phyloP scores from a whole-genome alignment of 495 filamentous ascomycete genomes.

The Penicillium cataractarum region DNA sequence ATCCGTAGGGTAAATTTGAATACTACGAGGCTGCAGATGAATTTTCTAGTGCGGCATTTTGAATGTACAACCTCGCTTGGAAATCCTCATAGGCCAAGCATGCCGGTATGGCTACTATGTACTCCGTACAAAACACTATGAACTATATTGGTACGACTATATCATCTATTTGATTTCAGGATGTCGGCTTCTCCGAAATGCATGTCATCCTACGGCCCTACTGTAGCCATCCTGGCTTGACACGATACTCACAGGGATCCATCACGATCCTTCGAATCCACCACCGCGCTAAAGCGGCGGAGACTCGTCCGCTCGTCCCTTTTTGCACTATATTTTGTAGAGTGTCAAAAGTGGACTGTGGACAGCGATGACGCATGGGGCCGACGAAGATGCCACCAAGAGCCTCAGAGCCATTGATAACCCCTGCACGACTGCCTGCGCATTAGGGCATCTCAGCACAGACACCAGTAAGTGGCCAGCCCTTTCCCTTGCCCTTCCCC shows the following conservation, averaged over 20 bases:
- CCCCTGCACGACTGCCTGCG: neutral
- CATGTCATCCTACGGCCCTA: neutral
- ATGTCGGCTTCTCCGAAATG: neutral
- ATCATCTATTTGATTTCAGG: neutral
- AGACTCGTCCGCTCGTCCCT: neutral
- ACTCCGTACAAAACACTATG: neutral
- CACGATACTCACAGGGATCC: neutral
- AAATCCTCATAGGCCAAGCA: neutral
- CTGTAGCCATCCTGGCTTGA: neutral
- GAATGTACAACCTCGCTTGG: neutral
- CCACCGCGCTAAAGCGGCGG: neutral
- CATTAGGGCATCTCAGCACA: neutral
- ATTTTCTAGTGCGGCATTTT: neutral
- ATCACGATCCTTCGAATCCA: neutral
- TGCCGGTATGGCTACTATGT: neutral
- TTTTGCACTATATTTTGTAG: neutral
- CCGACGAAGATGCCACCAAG: neutral
- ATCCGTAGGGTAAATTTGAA: neutral
- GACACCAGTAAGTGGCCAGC: neutral
- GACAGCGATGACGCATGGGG: neutral
- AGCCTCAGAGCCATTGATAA: neutral
- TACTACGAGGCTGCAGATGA: neutral
- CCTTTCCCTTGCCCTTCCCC: neutral
- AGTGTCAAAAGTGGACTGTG: slow-evolving; percentile 1
- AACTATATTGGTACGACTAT: neutral